These are phyloP conservation scores for Termitomyces eurrhizus DNA, from an alignment of 768 basidiomycete species.

Conservation along the genomic window DNA sequence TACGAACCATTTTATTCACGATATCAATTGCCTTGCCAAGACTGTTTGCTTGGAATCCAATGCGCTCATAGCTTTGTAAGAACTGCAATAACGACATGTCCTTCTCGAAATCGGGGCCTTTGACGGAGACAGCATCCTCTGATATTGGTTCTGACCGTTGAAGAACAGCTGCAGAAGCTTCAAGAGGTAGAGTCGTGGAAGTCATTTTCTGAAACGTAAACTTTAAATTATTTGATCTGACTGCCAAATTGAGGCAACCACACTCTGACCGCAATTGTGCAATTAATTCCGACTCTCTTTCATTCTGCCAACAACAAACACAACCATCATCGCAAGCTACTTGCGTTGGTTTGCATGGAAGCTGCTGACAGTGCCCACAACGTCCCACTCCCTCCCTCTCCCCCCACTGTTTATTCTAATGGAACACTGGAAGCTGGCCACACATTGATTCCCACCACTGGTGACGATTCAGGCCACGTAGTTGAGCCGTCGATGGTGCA, in stretches of 20 bases:
- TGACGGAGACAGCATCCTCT: conserved; percentile 60
- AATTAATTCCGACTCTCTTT: conserved; percentile 8
- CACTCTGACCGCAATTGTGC: neutral
- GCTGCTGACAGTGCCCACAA: conserved; percentile 17
- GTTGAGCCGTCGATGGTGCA: neutral
- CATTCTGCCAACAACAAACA: conserved; percentile 9
- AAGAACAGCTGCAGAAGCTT: conserved; percentile 73
- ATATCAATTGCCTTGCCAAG: conserved; percentile 85
- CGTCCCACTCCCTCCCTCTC: conserved; percentile 23
- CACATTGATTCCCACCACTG: neutral
- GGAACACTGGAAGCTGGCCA: conserved; percentile 8
- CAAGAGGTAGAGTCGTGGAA: conserved; percentile 39
- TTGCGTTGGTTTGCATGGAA: conserved; percentile 17
- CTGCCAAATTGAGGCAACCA: conserved; percentile 11
- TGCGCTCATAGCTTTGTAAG: conserved; percentile 76
- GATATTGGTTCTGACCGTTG: conserved; percentile 72
- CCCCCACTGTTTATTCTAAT: conserved; percentile 9
- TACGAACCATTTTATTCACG: conserved; percentile 85
- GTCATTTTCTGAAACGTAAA: conserved; percentile 10
- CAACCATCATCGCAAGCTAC: conserved; percentile 10
- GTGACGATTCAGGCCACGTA: conserved; percentile 9
- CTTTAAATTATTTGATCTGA: conserved; percentile 4
- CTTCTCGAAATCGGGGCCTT: conserved; percentile 86
- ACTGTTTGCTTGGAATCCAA: conserved; percentile 97
- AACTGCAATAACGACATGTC: conserved; percentile 62